These are phyloP conservation scores for Cajanus cajan DNA, from an alignment of 306 rosid genomes.

Conservation along the genomic window DNA sequence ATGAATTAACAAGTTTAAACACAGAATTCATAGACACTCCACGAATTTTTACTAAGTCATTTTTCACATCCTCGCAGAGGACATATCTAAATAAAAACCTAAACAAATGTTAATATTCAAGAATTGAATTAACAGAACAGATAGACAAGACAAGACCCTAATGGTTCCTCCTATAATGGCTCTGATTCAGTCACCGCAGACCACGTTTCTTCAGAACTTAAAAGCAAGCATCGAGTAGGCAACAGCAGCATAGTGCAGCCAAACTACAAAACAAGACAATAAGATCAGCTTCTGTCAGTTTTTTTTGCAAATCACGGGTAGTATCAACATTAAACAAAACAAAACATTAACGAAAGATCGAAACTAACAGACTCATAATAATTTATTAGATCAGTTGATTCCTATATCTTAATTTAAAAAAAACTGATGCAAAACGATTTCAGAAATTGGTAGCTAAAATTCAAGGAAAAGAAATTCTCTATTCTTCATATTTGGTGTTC, in stretches of 20 bases:
- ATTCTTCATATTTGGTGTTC: neutral
- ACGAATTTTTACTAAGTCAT: neutral
- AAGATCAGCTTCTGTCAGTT: neutral
- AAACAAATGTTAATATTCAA: slow-evolving; percentile 8
- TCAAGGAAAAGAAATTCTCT: neutral
- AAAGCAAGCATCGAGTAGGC: slow-evolving; percentile 46
- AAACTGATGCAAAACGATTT: neutral
- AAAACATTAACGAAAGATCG: neutral
- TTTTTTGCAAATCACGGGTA: neutral
- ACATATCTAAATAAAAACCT: neutral
- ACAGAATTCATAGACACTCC: neutral
- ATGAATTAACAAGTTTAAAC: neutral
- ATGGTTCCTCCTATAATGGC: neutral
- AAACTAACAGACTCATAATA: neutral
- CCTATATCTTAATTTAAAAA: neutral
- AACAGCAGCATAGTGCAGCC: slow-evolving; percentile 52
- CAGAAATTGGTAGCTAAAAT: neutral
- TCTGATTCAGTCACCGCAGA: neutral
- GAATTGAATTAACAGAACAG: neutral
- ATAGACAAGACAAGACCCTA: neutral
- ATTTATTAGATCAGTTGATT: neutral
- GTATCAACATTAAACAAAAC: neutral
- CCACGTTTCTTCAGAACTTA: slow-evolving; percentile 12
- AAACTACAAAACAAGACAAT: slow-evolving; percentile 26
- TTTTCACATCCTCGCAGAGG: neutral